These are phyloP conservation scores for Penicillium sp. DNA, from an alignment of 2,329 filamentous ascomycete genomes.

Conservation along the genomic window DNA sequence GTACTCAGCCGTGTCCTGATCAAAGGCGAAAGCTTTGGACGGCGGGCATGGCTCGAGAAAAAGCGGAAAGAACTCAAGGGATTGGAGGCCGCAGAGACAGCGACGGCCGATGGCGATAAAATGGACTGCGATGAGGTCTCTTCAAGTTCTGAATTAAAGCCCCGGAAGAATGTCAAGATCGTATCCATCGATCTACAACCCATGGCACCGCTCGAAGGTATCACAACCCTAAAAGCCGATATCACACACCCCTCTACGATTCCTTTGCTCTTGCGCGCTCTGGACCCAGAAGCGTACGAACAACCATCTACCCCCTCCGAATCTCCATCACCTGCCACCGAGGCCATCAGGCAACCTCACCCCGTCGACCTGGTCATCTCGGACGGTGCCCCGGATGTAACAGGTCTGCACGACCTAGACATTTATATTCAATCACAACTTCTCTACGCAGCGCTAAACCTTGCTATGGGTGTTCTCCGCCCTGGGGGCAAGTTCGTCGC, in stretches of 20 bases:
- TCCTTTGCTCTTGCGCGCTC: conserved; percentile 76
- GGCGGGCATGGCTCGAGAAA: conserved; percentile 81
- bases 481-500: conserved; percentile 95
- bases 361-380: conserved; percentile 92
- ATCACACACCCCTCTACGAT: conserved; percentile 97
- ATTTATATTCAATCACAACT: conserved; percentile 97
- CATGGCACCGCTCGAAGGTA: conserved; percentile 89
- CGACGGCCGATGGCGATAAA: conserved; percentile 20
- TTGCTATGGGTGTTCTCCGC: conserved; percentile 86
- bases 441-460: conserved; percentile 87
- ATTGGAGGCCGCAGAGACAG: conserved; percentile 19
- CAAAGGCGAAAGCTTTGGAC: conserved; percentile 86
- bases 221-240: conserved; percentile 87
- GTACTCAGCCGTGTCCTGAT: conserved; percentile 91
- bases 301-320: conserved; percentile 32
- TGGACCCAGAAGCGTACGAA: conserved; percentile 68
- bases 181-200: conserved; percentile 95
- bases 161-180: conserved; percentile 77
- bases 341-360: conserved; percentile 58
- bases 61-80: conserved; percentile 57
- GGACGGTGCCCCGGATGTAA: conserved; percentile 94
- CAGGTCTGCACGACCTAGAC: conserved; percentile 92
- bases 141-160: conserved; percentile 37
- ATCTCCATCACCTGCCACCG: conserved; percentile 13
- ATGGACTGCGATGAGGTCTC: conserved; percentile 23